Evolutionary conservation across 2,329 filamentous ascomycete species (phyloP), one percentile per base, ranked within the genome.

Genomic region (Penicillium sp.): DNA sequence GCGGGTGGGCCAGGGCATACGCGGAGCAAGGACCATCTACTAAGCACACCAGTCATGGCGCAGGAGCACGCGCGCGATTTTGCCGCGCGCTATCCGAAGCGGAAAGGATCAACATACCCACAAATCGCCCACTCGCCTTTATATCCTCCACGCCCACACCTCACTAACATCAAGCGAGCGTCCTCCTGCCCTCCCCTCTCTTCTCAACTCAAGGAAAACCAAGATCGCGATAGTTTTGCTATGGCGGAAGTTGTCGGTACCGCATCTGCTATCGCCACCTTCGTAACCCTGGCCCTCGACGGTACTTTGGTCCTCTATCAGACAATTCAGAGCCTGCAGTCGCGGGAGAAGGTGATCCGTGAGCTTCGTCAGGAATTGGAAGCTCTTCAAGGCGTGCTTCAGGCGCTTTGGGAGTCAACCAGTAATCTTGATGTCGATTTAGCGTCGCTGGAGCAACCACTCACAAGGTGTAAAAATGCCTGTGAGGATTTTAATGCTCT

Each of bases 321-420:
- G 29, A 50, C 41, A 24, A 39, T 50, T 30, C 32, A 50, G 40
- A 50, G 48, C 27, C 48, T 50, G 21, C 41, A 45, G 5, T 45
- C 40, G 12, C 40, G 40, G 15, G 48, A 50, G 9, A 50, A 50
- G 34, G 18, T 45, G 13, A 50, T 50, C 24, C 32, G 41, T 29
- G 41, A 45, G 18, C 48, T 50, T 24, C 48, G 48, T 20, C 18
- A 45, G 18, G 48, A 44, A 36, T 13, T 50, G 12, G 40, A 44
- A 34, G 21, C 40, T 29, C 41, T 50, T 32, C 32, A 50, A 24
- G 18, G 21, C 7, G 41, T 50, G 2, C 41, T 50, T 23, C 15
- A 20, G 15, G 20, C 41, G 5, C 40, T 50, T 7, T 2, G 21
- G 33, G 41, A 40, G 12, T 50, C 48, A 10, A 45, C 30, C 18